Percentiles rank a stretch among this genome's conserved stretches.
Conservation (phyloP, 768 basidiomycete genomes). For the Auricularia cornea region DNA sequence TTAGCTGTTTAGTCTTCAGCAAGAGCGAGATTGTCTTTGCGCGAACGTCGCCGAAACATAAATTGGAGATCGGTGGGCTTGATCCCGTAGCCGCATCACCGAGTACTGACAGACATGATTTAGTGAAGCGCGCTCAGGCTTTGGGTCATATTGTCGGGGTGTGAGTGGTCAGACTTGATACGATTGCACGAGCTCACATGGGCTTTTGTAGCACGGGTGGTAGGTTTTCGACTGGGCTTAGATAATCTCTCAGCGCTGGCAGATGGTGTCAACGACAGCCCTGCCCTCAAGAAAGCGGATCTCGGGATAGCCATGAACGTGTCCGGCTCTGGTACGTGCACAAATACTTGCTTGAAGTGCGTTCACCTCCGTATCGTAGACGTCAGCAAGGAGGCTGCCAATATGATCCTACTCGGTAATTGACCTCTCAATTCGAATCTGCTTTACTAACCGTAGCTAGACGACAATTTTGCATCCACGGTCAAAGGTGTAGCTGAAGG, state of each 20-base stretch:
- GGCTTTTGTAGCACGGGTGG: not conserved
- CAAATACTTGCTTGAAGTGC: not conserved
- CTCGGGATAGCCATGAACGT: constrained; percentile 71
- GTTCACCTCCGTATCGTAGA: constrained; percentile 21
- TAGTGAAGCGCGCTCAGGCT: constrained; percentile 64
- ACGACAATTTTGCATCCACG: constrained; percentile 67
- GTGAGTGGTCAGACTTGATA: constrained; percentile 30
- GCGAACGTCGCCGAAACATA: constrained; percentile 63
- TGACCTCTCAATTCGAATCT: constrained; percentile 6
- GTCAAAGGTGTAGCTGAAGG: constrained; percentile 66
- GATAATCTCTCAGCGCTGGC: not conserved
- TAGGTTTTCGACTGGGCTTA: not conserved
- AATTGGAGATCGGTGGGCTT: constrained; percentile 56
- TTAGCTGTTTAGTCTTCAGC: constrained; percentile 40
- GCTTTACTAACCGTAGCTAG: constrained; percentile 18
- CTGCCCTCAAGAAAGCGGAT: constrained; percentile 63
- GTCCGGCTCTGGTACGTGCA: constrained; percentile 39
- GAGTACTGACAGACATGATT: constrained; percentile 1
- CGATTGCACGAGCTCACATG: not conserved
- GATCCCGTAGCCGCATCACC: not conserved
- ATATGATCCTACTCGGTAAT: constrained; percentile 68
- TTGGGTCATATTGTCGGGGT: constrained; percentile 66
- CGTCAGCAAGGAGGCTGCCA: constrained; percentile 65
- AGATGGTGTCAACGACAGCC: constrained; percentile 67
- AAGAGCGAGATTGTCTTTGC: constrained; percentile 68